Evolutionary conservation across 768 basidiomycete species (phyloP).

Genomic region (Lyophyllum atratum): DNA sequence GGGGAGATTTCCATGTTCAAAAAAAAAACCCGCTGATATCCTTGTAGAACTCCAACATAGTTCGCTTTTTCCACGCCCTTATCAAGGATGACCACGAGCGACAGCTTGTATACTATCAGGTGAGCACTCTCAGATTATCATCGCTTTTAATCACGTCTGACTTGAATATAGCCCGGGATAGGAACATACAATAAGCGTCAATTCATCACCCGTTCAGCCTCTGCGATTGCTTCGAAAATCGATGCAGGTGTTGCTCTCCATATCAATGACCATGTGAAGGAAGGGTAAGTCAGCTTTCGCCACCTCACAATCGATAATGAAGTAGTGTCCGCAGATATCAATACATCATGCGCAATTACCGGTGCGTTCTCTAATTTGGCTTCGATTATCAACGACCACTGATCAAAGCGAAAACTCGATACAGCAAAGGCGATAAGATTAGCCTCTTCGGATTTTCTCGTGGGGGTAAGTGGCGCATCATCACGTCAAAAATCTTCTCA

Average conservation of each 20-base stretch:
- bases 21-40: background rate
- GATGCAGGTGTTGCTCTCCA: constrained; percentile 26
- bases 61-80: constrained; percentile 20
- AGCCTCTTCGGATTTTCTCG: constrained; percentile 32
- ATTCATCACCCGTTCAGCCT: constrained; percentile 20
- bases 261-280: constrained; percentile 31
- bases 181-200: constrained; percentile 26
- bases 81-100: constrained; percentile 14
- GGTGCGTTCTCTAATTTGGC: constrained; percentile 6
- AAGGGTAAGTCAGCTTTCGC: constrained; percentile 21
- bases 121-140: background rate
- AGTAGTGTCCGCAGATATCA: constrained; percentile 15
- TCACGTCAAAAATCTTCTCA: background rate
- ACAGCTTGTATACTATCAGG: constrained; percentile 25
- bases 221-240: constrained; percentile 15
- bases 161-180: constrained; percentile 21
- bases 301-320: background rate
- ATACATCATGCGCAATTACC: constrained; percentile 25
- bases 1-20: background rate
- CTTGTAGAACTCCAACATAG: constrained; percentile 20
- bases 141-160: background rate
- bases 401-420: background rate
- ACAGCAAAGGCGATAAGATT: constrained; percentile 30
- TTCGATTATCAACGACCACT: background rate
- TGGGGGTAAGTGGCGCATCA: constrained; percentile 12